Conservation (phyloP, 805 yeast genomes). For the Zygoascus ofunaensis region DNA sequence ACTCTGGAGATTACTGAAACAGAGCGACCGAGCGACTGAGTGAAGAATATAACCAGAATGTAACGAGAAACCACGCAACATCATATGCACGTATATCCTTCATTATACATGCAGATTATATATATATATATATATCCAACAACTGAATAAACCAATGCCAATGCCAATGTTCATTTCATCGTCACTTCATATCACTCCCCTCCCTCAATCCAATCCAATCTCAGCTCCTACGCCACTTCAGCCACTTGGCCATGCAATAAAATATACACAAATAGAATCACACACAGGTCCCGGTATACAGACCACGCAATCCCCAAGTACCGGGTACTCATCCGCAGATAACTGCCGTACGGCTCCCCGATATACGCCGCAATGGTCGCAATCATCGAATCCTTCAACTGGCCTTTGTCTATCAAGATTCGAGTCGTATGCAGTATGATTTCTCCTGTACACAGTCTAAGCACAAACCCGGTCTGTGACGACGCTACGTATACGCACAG, state of each 20-base stretch:
- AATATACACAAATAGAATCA: conserved; percentile 23
- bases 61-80: too few relatives aligned
- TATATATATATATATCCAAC: too few relatives aligned
- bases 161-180: too few relatives aligned
- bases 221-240: too few relatives aligned
- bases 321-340: conserved; percentile 16
- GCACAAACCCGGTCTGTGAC: conserved; percentile 7
- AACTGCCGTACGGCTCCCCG: conserved; percentile 21
- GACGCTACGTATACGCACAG: conserved; percentile 17
- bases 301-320: conserved; percentile 13
- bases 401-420: conserved; percentile 16
- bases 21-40: too few relatives aligned
- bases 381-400: conserved; percentile 6
- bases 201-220: too few relatives aligned
- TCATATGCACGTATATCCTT: too few relatives aligned
- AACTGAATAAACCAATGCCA: too few relatives aligned
- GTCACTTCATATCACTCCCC: too few relatives aligned
- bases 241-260: neutral
- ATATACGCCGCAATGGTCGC: conserved; percentile 22
- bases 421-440: conserved; percentile 19
- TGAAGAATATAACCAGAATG: too few relatives aligned
- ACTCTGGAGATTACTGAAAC: too few relatives aligned
- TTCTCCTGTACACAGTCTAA: conserved; percentile 19
- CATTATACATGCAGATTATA: too few relatives aligned
- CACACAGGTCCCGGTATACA: conserved; percentile 19